Base-by-base conservation (phyloP, 352 stramenopile species). In the Phytophthora sojae region DNA sequence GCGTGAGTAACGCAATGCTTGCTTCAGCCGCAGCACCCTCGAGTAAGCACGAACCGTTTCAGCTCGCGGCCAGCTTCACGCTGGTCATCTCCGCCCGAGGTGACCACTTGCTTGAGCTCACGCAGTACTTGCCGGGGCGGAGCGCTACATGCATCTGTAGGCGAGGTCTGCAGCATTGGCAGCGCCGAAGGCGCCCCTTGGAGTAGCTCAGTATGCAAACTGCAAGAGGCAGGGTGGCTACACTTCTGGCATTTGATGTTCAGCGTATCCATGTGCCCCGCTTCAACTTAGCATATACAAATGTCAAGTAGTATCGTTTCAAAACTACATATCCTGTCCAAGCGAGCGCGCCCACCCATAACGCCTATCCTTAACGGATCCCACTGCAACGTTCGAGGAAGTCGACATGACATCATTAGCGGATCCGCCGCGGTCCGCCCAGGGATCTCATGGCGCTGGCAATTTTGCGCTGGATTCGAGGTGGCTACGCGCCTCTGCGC, bases 341-440 rank as follows among this genome's bases (percentile, higher is more conserved):
- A 73, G 2, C 26, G 4, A 37, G 26, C 14, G 19, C 2, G 1
- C 45, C 6, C 42, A 57, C n/a, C 30, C 30, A 52, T 30, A 62
- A 15, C 42, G 25, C n/a, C 52, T 61, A 21, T 56, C 47, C 26
- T 39, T 60, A 67, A 61, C 64, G 65, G 60, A 69, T 68, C 60
- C 66, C 52, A 26, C 49, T 53, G 62, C 57, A 70, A 64, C 63
- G 63, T 76, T 76, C 69, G 39, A 39, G 51, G 69, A 76, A 72
- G 56, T 25, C 19, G 57, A 42, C 7, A 66, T 72, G 57, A 76
- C 63, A 30, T 76, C 69, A 69, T 53, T 76, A 76, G 56, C 17
- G 51, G 54, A 75, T 75, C 67, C 49, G 64, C 37, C 54, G 54
- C 47, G 32, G 21, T 35, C 17, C 25, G n/a, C 11, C 12, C 53